These are phyloP conservation scores for Elaeagnus macrophylla DNA, from an alignment of 306 rosid genomes.

Conservation along the genomic window DNA sequence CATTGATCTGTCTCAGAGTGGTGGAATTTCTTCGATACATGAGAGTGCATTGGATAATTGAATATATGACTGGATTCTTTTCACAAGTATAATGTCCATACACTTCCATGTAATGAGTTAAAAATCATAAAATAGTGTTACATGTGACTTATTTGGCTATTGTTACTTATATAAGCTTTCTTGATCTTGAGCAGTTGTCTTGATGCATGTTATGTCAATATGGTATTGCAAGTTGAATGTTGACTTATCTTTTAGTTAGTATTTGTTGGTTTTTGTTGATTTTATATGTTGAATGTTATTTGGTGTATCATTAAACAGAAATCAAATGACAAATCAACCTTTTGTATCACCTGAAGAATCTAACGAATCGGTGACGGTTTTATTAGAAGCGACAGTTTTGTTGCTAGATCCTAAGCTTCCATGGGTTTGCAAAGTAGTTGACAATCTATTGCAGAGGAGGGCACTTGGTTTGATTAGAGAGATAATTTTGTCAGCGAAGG, in stretches of 20 bases:
- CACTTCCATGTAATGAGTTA: too few species aligned
- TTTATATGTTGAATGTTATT: not conserved
- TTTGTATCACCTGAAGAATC: constrained; percentile 44
- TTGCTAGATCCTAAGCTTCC: constrained; percentile 68
- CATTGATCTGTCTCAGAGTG: too few species aligned
- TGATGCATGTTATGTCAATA: not conserved
- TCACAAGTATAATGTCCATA: too few species aligned
- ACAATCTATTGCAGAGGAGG: constrained; percentile 59
- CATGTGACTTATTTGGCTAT: too few species aligned
- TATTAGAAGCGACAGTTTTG: constrained; percentile 59
- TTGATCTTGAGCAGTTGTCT: not conserved
- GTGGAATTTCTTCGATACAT: too few species aligned
- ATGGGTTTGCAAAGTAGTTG: constrained; percentile 74
- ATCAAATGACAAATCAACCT: constrained; percentile 58
- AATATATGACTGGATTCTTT: too few species aligned
- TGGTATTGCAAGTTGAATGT: not conserved
- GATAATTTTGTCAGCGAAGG: constrained; percentile 64
- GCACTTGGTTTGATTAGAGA: constrained; percentile 61
- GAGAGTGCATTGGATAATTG: too few species aligned
- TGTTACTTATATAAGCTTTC: too few species aligned
- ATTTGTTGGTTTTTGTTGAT: too few species aligned
- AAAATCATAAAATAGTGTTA: too few species aligned
- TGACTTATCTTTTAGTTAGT: too few species aligned
- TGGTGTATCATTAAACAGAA: constrained; percentile 28
- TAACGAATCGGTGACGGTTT: constrained; percentile 35